Percentiles rank a stretch among this genome's conserved stretches.
These are phyloP conservation scores for Candida insectorum DNA, from an alignment of 805 yeast genomes.

Conservation along the genomic window DNA sequence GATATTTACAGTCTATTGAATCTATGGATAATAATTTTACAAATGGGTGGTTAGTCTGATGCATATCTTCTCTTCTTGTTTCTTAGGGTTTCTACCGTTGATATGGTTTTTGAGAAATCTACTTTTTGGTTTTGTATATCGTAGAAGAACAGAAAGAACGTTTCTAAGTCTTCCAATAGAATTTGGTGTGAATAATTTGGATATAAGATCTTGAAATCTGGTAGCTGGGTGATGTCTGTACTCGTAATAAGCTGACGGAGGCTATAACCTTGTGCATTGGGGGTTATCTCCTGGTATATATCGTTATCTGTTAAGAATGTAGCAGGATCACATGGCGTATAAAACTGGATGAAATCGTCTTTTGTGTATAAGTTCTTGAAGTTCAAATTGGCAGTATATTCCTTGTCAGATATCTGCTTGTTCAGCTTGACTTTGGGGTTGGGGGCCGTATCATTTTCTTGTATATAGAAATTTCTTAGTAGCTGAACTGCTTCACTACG, in stretches of 20 bases:
- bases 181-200: conserved; percentile 9
- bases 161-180: conserved; percentile 18
- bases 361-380: conserved; percentile 52
- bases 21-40: background rate
- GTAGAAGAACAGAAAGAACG: conserved; percentile 23
- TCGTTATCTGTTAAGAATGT: conserved; percentile 17
- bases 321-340: conserved; percentile 25
- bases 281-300: conserved; percentile 23
- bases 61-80: background rate
- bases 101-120: conserved; percentile 17
- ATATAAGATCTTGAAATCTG: conserved; percentile 9
- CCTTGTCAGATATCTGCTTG: conserved; percentile 53
- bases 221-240: conserved; percentile 11
- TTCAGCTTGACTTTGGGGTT: conserved; percentile 70
- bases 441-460: conserved; percentile 85
- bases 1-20: no score
- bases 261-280: conserved; percentile 20
- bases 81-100: conserved; percentile 6
- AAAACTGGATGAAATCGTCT: conserved; percentile 48
- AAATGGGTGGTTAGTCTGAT: background rate
- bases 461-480: conserved; percentile 77
- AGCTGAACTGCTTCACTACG: conserved; percentile 81
- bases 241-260: conserved; percentile 13
- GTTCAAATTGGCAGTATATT: conserved; percentile 55
- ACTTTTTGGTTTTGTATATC: conserved; percentile 19